A percentile compares a stretch with the other conserved stretches of the same genome.
Evolutionary conservation across 202 grass and related monocot genomes (phyloP).

Genomic region (Saccharum hybrid): DNA sequence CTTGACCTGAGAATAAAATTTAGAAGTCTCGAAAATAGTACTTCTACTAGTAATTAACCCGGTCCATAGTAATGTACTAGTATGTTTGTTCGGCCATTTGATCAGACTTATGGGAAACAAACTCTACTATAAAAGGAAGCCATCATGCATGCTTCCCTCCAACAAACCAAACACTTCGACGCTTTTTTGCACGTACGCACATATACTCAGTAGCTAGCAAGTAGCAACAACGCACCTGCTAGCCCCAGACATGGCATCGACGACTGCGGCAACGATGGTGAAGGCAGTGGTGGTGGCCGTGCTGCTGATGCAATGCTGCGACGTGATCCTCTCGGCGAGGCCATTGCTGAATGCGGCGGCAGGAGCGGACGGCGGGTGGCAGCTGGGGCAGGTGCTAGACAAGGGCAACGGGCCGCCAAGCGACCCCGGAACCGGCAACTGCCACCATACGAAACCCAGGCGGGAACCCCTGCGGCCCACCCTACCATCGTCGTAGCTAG

Average conservation of each 20-base stretch:
- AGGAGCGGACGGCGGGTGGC: neutral
- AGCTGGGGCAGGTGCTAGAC: neutral
- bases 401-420: neutral
- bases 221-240: neutral
- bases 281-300: slow-evolving; percentile 11
- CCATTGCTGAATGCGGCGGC: neutral
- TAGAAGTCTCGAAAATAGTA: neutral
- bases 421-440: neutral
- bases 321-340: slow-evolving; percentile 1
- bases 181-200: neutral
- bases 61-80: too few relatives aligned
- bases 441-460: neutral
- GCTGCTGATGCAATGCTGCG: slow-evolving; percentile 35
- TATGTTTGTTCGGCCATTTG: neutral
- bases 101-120: neutral
- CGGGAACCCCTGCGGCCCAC: too few relatives aligned
- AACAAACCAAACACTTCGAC: too few relatives aligned
- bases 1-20: too few relatives aligned
- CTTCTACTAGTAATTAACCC: too few relatives aligned
- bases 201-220: neutral
- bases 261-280: neutral
- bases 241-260: neutral
- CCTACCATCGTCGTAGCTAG: too few relatives aligned
- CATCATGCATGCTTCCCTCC: neutral
- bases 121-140: slow-evolving; percentile 22